These are phyloP conservation scores for Aspergillus fructus DNA, from an alignment of 2,329 filamentous ascomycete species.

Conservation along the genomic window DNA sequence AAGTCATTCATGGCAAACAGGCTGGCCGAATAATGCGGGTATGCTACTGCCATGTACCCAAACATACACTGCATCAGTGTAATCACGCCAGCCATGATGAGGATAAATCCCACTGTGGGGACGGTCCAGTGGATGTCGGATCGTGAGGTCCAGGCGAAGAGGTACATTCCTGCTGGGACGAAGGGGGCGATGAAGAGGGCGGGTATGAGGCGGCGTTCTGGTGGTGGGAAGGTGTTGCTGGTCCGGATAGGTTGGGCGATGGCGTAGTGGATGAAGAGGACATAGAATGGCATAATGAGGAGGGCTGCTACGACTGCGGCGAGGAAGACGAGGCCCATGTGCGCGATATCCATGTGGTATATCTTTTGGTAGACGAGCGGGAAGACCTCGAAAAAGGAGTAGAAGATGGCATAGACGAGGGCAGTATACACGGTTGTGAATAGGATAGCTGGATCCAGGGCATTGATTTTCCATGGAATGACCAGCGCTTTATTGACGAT, in stretches of 20 bases:
- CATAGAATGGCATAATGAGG: slow-evolving; percentile 56
- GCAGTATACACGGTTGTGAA: slow-evolving; percentile 63
- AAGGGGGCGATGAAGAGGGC: slow-evolving; percentile 54
- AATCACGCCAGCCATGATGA: slow-evolving; percentile 42
- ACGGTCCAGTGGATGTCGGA: slow-evolving; percentile 30
- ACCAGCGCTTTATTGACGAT: slow-evolving; percentile 51
- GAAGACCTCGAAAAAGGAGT: slow-evolving; percentile 42
- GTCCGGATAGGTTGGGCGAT: slow-evolving; percentile 51
- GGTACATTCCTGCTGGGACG: slow-evolving; percentile 58
- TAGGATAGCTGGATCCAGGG: slow-evolving; percentile 61
- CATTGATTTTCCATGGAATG: slow-evolving; percentile 60
- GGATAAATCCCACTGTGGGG: slow-evolving; percentile 37
- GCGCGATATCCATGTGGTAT: background rate
- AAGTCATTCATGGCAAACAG: slow-evolving; percentile 40
- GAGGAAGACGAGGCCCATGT: background rate
- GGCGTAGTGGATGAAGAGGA: slow-evolving; percentile 50
- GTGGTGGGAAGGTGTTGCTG: slow-evolving; percentile 50
- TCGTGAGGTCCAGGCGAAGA: slow-evolving; percentile 37
- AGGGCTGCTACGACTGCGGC: background rate
- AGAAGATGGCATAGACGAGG: slow-evolving; percentile 51
- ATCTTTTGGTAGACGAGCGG: background rate
- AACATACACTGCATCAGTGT: slow-evolving; percentile 47
- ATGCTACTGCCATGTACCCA: slow-evolving; percentile 37
- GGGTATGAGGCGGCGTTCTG: slow-evolving; percentile 54
- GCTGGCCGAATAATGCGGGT: slow-evolving; percentile 34